Evolutionary conservation across 805 yeast species (phyloP), one percentile per base, ranked within the genome.

Genomic region (Candida insectalens): DNA sequence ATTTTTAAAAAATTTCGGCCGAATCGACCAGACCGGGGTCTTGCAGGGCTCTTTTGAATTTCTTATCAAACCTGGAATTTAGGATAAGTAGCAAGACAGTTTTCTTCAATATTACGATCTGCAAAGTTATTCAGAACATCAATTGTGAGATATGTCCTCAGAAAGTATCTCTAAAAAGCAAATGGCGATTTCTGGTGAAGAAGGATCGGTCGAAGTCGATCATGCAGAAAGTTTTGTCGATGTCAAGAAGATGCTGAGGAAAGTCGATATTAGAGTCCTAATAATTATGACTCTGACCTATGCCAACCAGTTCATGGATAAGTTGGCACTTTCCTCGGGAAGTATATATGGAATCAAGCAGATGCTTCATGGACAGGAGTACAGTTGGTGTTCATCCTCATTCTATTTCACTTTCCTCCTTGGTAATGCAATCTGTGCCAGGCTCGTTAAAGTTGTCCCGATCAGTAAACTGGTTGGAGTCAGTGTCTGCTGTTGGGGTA

Each of bases 401-500:
- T 61, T 61, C 44, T 62, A 59, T 38, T 53, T 79, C 26, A 88
- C 87, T 3, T 81, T 77, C 48, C 51, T 80, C 32, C 60, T 58
- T 6, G 77, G 74, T 46, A 77, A 73, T 43, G 54, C 69, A 35
- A 71, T 76, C 4, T 63, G 69, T 3, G 51, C 62, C 7, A 46
- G 57, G 31, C 32, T 65, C 1, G 47, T 76, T 18, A 87, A 80
- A 50, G 62, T 60, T 35, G 67, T 74, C 33, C 80, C 78, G 3
- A 62, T 79, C 39, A 69, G 75, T 6, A 71, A 69, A 40, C 58
- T 73, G 4, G 60, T 69, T 3, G 58, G 71, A 7, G 39, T 52
- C 1, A 65, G 67, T 38, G 65, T 78, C 26, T 46, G 74, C n/a
- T 28, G 70, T 0, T 80, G 88, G 87, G 85, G 85, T 16, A 50